Percentiles rank a stretch among this genome's conserved stretches.
Evolutionary conservation across 805 yeast species (phyloP).

Genomic region (Tetrapisispora fleetii): DNA sequence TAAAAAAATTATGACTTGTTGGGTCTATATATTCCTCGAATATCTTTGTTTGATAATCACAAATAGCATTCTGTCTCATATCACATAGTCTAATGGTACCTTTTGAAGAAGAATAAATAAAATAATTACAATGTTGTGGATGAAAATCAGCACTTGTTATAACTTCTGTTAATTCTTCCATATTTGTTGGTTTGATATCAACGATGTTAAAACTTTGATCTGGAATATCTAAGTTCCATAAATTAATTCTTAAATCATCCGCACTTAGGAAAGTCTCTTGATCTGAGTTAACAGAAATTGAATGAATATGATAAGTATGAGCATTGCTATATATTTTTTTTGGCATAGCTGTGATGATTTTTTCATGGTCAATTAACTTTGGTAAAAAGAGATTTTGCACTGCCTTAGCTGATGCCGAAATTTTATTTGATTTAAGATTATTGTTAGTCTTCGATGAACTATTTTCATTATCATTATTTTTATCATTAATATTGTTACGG

Average conservation of each 20-base stretch:
- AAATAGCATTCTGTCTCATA: slow-evolving; percentile 90
- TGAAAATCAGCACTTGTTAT: slow-evolving; percentile 96
- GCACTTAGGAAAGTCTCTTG: slow-evolving; percentile 90
- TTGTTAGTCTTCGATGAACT: slow-evolving; percentile 5
- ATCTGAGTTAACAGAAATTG: slow-evolving; percentile 88
- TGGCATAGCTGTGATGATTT: slow-evolving; percentile 90
- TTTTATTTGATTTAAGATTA: slow-evolving; percentile 5
- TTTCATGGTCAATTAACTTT: slow-evolving; percentile 84
- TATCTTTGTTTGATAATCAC: slow-evolving; percentile 79
- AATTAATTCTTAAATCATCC: slow-evolving; percentile 88
- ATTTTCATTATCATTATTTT: slow-evolving; percentile 4
- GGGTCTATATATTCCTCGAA: slow-evolving; percentile 94
- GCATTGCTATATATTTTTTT: slow-evolving; percentile 88
- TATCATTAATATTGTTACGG: slow-evolving; percentile 5
- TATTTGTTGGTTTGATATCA: slow-evolving; percentile 93
- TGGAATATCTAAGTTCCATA: slow-evolving; percentile 91
- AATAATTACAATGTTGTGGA: slow-evolving; percentile 82
- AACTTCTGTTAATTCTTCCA: slow-evolving; percentile 98
- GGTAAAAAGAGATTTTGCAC: slow-evolving; percentile 61
- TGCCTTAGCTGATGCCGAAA: slow-evolving; percentile 26
- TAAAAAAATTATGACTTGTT: slow-evolving; percentile 84
- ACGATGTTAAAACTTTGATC: slow-evolving; percentile 95
- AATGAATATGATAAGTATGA: slow-evolving; percentile 95
- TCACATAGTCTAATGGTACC: slow-evolving; percentile 94
- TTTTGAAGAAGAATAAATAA: slow-evolving; percentile 91